phyloP scores from a whole-genome alignment of 176 grass and related monocot genomes.

The Zea mays region Zm-B73-REFERENCE-NAM-5.0 NC_050096.1:21831501-21832000 shows the following conservation, averaged over 20 bases:
- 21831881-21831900: neutral
- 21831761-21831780: neutral
- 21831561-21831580: neutral
- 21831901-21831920: neutral
- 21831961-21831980: neutral
- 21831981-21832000: slow-evolving; percentile 14
- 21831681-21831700: neutral
- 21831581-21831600: neutral
- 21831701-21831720: slow-evolving; percentile 10
- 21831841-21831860: neutral
- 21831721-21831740: neutral
- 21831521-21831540: neutral
- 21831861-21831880: neutral
- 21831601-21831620: neutral
- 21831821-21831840: too few relatives aligned
- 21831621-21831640: neutral
- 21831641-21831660: neutral
- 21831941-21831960: neutral
- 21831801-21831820: neutral
- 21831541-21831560: slow-evolving; percentile 8
- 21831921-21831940: neutral
- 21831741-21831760: slow-evolving; percentile 8
- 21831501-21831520: slow-evolving; percentile 18
- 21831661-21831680: slow-evolving; percentile 5
- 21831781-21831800: neutral